Percentiles rank a stretch among this genome's conserved stretches.
Evolutionary conservation across 1,139 yeast species (phyloP).

Genomic region (Arxiozyma heterogenica): DNA sequence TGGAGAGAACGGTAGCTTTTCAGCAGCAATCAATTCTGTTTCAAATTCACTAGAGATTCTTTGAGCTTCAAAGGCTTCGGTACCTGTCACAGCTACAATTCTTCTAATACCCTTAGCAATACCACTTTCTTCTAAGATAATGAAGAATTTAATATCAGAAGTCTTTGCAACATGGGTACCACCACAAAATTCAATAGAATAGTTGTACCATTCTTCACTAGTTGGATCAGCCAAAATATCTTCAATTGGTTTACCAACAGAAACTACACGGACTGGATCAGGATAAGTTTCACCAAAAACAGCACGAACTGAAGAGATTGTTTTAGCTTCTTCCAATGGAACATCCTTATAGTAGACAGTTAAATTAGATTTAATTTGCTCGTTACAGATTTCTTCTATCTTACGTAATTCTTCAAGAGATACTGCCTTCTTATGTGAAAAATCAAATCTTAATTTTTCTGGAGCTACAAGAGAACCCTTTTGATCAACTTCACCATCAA

Average conservation of each 20-base stretch:
- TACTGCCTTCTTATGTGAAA: conserved; percentile 81
- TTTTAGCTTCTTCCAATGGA: conserved; percentile 57
- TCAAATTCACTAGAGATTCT: conserved; percentile 67
- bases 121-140: conserved; percentile 88
- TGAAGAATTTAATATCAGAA: conserved; percentile 84
- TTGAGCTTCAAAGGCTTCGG: conserved; percentile 84
- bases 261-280: conserved; percentile 96
- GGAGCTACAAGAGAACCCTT: conserved; percentile 95
- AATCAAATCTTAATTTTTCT: conserved; percentile 92
- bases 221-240: conserved; percentile 64
- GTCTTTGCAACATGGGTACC: conserved; percentile 95
- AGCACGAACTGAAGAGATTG: conserved; percentile 83
- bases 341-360: conserved; percentile 79
- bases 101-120: conserved; percentile 98
- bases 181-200: conserved; percentile 94
- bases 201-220: conserved; percentile 62
- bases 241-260: conserved; percentile 85
- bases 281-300: conserved; percentile 99
- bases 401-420: conserved; percentile 58
- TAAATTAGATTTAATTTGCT: conserved; percentile 60
- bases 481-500: conserved; percentile 87
- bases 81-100: conserved; percentile 92
- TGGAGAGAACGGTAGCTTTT: conserved; percentile 52
- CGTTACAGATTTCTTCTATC: conserved; percentile 68
- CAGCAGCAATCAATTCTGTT: conserved; percentile 48